These are phyloP conservation scores for Ambrosiella cleistominuta DNA, from an alignment of 2,329 filamentous ascomycete genomes.

Conservation along the genomic window DNA sequence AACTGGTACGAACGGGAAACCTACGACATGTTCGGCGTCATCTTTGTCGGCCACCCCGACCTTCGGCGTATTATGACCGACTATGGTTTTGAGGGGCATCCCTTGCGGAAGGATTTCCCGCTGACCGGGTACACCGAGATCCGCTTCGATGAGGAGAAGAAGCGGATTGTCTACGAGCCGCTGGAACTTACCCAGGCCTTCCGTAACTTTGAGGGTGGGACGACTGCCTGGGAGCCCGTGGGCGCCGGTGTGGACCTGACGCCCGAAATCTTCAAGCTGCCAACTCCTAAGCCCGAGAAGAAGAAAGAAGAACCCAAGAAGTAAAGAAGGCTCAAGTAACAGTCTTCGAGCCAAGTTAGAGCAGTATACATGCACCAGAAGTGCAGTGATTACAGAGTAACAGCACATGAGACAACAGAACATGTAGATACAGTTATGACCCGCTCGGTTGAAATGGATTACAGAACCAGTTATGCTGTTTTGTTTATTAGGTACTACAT, in stretches of 20 bases:
- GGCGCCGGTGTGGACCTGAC: constrained; percentile 56
- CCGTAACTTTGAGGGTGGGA: constrained; percentile 91
- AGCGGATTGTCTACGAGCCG: constrained; percentile 95
- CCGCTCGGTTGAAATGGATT: not conserved
- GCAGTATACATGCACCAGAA: not conserved
- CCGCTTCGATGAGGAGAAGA: constrained; percentile 98
- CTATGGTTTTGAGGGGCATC: constrained; percentile 97
- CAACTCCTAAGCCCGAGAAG: constrained; percentile 86
- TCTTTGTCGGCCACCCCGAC: constrained; percentile 91
- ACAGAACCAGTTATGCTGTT: not conserved
- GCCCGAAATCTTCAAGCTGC: constrained; percentile 81
- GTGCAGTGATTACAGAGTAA: not conserved
- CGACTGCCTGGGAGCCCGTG: constrained; percentile 50
- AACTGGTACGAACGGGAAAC: constrained; percentile 99
- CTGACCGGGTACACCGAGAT: constrained; percentile 97
- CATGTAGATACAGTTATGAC: constrained; percentile 8
- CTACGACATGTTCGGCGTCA: constrained; percentile 93
- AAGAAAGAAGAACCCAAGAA: constrained; percentile 87
- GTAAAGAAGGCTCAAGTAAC: constrained; percentile 28
- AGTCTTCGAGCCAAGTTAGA: not conserved
- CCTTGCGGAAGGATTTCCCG: constrained; percentile 93
- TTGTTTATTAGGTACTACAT: too few relatives aligned
- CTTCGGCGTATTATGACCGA: constrained; percentile 97
- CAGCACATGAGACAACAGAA: constrained; percentile 6
- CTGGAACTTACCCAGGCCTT: constrained; percentile 96